Conservation (phyloP, 345 rosid species). For the Barbarea vulgaris region DNA sequence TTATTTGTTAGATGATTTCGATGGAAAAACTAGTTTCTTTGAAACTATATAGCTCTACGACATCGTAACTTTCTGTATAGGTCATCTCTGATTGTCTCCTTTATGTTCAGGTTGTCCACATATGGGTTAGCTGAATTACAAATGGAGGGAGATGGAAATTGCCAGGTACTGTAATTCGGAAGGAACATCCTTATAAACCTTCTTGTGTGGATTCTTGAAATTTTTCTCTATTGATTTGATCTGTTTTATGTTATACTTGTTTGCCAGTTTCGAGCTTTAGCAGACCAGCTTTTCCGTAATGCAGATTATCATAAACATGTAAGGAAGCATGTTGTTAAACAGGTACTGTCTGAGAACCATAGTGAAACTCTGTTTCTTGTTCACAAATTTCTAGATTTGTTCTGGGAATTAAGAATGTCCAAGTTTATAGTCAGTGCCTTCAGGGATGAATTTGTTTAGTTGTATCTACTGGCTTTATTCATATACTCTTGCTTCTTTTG, state of each 20-base stretch:
- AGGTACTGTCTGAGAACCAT: slow-evolving; percentile 54
- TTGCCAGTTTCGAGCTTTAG: slow-evolving; percentile 87
- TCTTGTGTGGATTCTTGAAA: neutral
- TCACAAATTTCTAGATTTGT: neutral
- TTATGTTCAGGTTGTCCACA: slow-evolving; percentile 64
- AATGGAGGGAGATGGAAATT: slow-evolving; percentile 96
- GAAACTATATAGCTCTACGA: neutral
- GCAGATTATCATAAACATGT: slow-evolving; percentile 83
- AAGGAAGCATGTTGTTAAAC: slow-evolving; percentile 78
- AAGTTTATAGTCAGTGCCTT: neutral
- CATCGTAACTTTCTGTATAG: neutral
- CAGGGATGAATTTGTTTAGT: neutral
- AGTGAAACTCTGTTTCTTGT: slow-evolving; percentile 16
- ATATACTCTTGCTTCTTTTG: neutral
- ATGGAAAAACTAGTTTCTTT: neutral
- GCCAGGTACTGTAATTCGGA: slow-evolving; percentile 65
- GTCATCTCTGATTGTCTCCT: slow-evolving; percentile 20
- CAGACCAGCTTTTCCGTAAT: slow-evolving; percentile 87
- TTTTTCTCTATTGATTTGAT: neutral
- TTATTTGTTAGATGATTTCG: neutral
- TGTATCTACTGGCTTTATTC: neutral
- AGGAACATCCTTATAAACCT: slow-evolving; percentile 5
- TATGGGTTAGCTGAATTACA: slow-evolving; percentile 84
- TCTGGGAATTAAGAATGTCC: neutral
- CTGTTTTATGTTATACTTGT: slow-evolving; percentile 8